A percentile compares a stretch with the other conserved stretches of the same genome.
Conservation (phyloP, 1,284 basidiomycete genomes). For the Ustilago crameri region DNA sequence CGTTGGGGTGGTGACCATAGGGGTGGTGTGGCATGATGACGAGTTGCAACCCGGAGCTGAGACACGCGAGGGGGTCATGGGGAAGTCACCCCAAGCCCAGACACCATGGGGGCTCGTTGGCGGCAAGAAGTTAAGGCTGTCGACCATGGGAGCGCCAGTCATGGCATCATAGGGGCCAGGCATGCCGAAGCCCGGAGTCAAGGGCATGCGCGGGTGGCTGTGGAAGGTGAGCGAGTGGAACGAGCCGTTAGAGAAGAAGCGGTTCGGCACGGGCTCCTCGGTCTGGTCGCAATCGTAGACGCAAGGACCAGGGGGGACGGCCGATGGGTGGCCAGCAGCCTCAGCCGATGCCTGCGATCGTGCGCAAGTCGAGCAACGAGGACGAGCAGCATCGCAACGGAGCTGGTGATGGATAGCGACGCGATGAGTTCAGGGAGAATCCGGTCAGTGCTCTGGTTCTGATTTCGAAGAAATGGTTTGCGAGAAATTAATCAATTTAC, state of each 20-base stretch:
- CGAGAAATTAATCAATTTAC: conserved; percentile 15
- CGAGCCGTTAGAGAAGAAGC: conserved; percentile 50
- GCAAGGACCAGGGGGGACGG: conserved; percentile 45
- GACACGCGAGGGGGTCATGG: conserved; percentile 46
- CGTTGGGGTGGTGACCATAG: conserved; percentile 39
- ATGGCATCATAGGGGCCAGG: conserved; percentile 32
- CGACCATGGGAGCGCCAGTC: conserved; percentile 30
- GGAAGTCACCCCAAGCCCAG: conserved; percentile 48
- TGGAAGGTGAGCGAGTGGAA: conserved; percentile 55
- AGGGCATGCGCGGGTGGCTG: conserved; percentile 46
- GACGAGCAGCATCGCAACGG: conserved; percentile 52
- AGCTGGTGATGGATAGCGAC: conserved; percentile 40
- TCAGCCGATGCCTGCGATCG: conserved; percentile 51
- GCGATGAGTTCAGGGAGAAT: background rate
- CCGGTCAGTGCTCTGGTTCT: conserved; percentile 24
- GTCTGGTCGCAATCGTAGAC: conserved; percentile 46
- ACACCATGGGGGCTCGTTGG: conserved; percentile 48
- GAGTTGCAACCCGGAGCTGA: conserved; percentile 29
- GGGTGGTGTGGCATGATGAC: conserved; percentile 39
- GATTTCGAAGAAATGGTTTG: background rate
- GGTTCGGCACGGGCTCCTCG: conserved; percentile 42
- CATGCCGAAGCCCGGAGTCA: conserved; percentile 39
- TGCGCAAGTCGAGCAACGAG: conserved; percentile 52
- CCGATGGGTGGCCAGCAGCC: conserved; percentile 52
- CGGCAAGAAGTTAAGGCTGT: conserved; percentile 46